Evolutionary conservation across 2,329 filamentous ascomycete genomes (phyloP).

Genomic region (Sarocladium strictum): DNA sequence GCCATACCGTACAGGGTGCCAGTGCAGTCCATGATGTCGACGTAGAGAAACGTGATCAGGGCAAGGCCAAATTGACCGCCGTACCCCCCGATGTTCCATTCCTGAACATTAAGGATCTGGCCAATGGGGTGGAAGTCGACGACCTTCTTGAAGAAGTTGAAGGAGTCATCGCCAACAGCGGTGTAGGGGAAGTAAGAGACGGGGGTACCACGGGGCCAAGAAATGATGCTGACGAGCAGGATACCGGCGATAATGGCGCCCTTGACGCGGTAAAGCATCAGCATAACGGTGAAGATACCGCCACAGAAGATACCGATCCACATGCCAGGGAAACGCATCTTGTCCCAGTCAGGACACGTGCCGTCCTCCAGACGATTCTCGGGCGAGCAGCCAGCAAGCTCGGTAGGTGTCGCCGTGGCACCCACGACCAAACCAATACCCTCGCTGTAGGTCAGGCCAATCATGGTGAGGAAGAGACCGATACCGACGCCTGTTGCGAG

Average conservation of each 20-base stretch:
- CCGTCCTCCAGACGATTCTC: conserved; percentile 38
- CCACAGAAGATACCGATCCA: conserved; percentile 89
- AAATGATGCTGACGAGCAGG: conserved; percentile 78
- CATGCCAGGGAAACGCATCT: conserved; percentile 79
- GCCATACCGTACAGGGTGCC: conserved; percentile 89
- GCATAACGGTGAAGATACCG: conserved; percentile 69
- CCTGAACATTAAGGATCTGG: conserved; percentile 61
- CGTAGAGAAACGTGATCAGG: conserved; percentile 83
- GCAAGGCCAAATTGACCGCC: conserved; percentile 75
- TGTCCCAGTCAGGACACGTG: conserved; percentile 54
- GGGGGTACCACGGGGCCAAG: conserved; percentile 71
- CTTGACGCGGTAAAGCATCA: conserved; percentile 83
- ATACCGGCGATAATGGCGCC: conserved; percentile 82
- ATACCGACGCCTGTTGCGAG: conserved; percentile 82
- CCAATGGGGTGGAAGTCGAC: conserved; percentile 77
- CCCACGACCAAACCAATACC: conserved; percentile 77
- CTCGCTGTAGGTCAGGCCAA: conserved; percentile 72
- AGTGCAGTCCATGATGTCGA: conserved; percentile 83
- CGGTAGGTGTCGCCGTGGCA: conserved; percentile 59
- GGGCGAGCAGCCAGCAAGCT: conserved; percentile 65
- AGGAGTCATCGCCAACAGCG: conserved; percentile 58
- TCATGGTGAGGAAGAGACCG: conserved; percentile 72
- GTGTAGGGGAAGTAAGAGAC: conserved; percentile 81
- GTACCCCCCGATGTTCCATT: conserved; percentile 65
- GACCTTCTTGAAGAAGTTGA: conserved; percentile 84